These are phyloP conservation scores for Scorias spongiosa DNA, from an alignment of 2,329 filamentous ascomycete species.

Conservation along the genomic window DNA sequence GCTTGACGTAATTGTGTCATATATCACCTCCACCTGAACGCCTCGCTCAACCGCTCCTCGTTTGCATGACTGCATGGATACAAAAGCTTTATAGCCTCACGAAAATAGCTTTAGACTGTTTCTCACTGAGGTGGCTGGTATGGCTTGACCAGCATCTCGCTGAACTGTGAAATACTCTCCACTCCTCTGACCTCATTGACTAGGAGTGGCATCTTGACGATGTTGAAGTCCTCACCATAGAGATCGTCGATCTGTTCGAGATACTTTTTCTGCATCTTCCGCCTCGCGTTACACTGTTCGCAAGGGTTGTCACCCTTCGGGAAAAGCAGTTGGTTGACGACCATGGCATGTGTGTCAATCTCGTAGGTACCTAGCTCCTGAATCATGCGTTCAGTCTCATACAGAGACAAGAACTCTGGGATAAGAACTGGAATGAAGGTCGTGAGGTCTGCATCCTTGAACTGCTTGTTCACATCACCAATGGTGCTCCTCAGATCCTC, in stretches of 20 bases:
- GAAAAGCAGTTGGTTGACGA: conserved; percentile 95
- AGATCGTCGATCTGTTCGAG: conserved; percentile 96
- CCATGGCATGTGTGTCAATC: conserved; percentile 94
- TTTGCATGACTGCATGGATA: not conserved
- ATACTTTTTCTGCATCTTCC: conserved; percentile 99
- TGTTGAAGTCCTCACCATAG: conserved; percentile 93
- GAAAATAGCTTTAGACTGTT: not conserved
- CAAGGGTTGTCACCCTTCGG: conserved; percentile 72
- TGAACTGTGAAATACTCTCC: conserved; percentile 83
- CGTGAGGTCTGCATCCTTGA: conserved; percentile 89
- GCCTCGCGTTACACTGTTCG: conserved; percentile 84
- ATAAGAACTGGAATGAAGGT: conserved; percentile 99
- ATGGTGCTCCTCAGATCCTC: conserved; percentile 88
- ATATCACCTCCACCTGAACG: not conserved
- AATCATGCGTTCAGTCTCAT: conserved; percentile 99
- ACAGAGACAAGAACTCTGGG: conserved; percentile 87
- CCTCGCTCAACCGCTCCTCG: not conserved
- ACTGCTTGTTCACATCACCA: conserved; percentile 88
- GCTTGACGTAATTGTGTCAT: no score
- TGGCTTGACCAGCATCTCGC: conserved; percentile 65
- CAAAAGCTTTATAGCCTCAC: not conserved
- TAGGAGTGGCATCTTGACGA: conserved; percentile 92
- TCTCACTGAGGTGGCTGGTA: conserved; percentile 46
- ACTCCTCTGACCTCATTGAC: conserved; percentile 93
- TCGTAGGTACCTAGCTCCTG: conserved; percentile 86